Evolutionary conservation across 2,329 filamentous ascomycete genomes (phyloP).

Genomic region (Penicillium rolfsii): DNA sequence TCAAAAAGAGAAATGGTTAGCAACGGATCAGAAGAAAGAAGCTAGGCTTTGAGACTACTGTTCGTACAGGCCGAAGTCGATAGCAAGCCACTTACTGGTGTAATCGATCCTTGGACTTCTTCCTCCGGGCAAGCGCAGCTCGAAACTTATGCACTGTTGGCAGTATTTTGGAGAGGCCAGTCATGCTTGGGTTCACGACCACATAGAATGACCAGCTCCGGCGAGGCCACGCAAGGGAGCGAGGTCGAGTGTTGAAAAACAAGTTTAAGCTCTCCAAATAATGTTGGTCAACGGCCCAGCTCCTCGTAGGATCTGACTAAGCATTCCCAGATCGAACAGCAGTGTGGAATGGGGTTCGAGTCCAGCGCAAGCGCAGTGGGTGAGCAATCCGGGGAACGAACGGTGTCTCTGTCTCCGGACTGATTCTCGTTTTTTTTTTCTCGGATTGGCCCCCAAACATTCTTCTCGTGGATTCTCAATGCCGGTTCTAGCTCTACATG

Average conservation of each 20-base stretch:
- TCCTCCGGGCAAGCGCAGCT: conserved; percentile 37
- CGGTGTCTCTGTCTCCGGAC: background rate
- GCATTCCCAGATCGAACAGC: background rate
- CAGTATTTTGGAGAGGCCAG: conserved; percentile 38
- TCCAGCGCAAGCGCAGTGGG: too few relatives aligned
- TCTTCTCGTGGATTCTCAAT: background rate
- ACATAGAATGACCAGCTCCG: conserved; percentile 35
- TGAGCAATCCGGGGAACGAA: background rate
- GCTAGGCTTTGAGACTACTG: background rate
- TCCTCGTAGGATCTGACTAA: conserved; percentile 19
- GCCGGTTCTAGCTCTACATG: background rate
- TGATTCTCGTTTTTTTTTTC: background rate
- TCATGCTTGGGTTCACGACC: conserved; percentile 37
- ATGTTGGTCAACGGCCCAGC: background rate
- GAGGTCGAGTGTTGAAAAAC: background rate
- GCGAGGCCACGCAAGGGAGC: conserved; percentile 11
- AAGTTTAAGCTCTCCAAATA: background rate
- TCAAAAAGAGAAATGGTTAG: background rate
- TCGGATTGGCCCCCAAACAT: background rate
- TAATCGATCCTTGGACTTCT: conserved; percentile 31
- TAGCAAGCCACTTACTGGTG: conserved; percentile 27
- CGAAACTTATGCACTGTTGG: conserved; percentile 39
- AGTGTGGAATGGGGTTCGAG: background rate
- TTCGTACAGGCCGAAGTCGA: background rate
- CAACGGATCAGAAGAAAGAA: background rate